phyloP scores from a whole-genome alignment of 352 stramenopile species.

The Phytophthora colocasiae region DNA sequence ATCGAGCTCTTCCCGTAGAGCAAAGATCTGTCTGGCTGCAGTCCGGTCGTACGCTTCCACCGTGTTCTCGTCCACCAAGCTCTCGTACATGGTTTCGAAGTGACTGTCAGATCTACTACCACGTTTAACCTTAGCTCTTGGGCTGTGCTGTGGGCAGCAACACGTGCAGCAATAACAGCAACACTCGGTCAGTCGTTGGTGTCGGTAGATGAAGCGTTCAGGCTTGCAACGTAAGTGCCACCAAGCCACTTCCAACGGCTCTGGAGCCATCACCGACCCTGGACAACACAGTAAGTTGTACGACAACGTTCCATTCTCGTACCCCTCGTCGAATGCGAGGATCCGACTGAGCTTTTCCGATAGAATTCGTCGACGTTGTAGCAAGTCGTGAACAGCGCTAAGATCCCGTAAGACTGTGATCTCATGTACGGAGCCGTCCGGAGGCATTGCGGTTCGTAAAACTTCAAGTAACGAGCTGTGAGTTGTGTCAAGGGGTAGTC shows the following conservation, averaged over 20 bases:
- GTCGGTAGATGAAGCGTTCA: slow-evolving; percentile 58
- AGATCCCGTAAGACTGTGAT: slow-evolving; percentile 75
- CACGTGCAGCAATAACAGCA: slow-evolving; percentile 52
- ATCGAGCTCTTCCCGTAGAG: slow-evolving; percentile 72
- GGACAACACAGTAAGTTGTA: slow-evolving; percentile 76
- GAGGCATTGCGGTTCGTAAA: slow-evolving; percentile 49
- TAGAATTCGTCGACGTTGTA: slow-evolving; percentile 54
- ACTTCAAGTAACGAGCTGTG: slow-evolving; percentile 50
- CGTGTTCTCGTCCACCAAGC: slow-evolving; percentile 30
- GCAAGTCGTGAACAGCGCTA: slow-evolving; percentile 58
- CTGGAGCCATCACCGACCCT: slow-evolving; percentile 61
- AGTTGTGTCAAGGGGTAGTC: slow-evolving; percentile 60
- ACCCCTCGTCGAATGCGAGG: slow-evolving; percentile 56
- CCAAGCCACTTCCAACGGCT: slow-evolving; percentile 44
- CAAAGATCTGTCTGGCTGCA: slow-evolving; percentile 29
- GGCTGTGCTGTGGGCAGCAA: slow-evolving; percentile 45
- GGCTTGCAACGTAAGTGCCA: slow-evolving; percentile 66
- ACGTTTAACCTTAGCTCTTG: slow-evolving; percentile 24
- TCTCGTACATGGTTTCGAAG: slow-evolving; percentile 38
- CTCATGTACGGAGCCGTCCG: slow-evolving; percentile 53
- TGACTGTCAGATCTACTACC: slow-evolving; percentile 28
- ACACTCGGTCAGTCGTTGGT: slow-evolving; percentile 45
- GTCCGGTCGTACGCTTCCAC: slow-evolving; percentile 30
- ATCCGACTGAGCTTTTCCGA: slow-evolving; percentile 66
- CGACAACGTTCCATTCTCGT: slow-evolving; percentile 62